These are phyloP conservation scores for Chlamydomonas sphaeroides DNA, from an alignment of 139 green algal species.

Conservation along the genomic window DNA sequence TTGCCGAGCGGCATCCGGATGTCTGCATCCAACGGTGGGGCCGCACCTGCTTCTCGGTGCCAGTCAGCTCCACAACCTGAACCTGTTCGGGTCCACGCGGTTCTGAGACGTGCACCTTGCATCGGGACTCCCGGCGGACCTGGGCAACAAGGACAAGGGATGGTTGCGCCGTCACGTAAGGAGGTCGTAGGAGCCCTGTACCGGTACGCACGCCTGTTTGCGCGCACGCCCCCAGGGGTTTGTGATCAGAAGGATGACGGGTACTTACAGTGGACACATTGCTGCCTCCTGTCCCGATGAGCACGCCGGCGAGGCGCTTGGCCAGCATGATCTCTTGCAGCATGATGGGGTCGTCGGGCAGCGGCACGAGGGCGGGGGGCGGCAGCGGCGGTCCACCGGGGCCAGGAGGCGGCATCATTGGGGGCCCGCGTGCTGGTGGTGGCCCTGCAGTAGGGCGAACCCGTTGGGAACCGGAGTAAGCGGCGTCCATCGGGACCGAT, in stretches of 20 bases:
- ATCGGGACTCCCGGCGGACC: conserved; percentile 30
- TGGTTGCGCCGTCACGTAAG: too few relatives aligned
- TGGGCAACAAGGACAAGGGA: background rate
- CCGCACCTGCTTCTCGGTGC: conserved; percentile 32
- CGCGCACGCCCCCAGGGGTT: background rate
- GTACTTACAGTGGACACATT: conserved; percentile 20
- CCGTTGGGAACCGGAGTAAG: background rate
- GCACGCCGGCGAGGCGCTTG: conserved; percentile 24
- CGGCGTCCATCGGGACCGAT: background rate
- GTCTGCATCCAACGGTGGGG: background rate
- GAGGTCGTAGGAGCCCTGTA: background rate
- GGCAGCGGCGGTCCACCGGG: background rate
- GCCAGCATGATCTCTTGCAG: conserved; percentile 31
- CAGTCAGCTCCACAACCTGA: conserved; percentile 35
- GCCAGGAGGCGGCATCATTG: background rate
- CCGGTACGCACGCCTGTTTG: background rate
- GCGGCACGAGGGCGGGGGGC: background rate
- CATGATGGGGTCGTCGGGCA: conserved; percentile 25
- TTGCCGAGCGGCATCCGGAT: too few relatives aligned
- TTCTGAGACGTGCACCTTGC: conserved; percentile 37
- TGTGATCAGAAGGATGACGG: background rate
- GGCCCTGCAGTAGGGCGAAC: background rate
- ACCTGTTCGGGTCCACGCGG: conserved; percentile 7
- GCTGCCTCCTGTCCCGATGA: conserved; percentile 29
- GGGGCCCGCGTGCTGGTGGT: too few relatives aligned